Evolutionary conservation across 176 grass and related monocot genomes (phyloP), one percentile per base, ranked within the genome.

Genomic region (Aegilops bicornis): DNA sequence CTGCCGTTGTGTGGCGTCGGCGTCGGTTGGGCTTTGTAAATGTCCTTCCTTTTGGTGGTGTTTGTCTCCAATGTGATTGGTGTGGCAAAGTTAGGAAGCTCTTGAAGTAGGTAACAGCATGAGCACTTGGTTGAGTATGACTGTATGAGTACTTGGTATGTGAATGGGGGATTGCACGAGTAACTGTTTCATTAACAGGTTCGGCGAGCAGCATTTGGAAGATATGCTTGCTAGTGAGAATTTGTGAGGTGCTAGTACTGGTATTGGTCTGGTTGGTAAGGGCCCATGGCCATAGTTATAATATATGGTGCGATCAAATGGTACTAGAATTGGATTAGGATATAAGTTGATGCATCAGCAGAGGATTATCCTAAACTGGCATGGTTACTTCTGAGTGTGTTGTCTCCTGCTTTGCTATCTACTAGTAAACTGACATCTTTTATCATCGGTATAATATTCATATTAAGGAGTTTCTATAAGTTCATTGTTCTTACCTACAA

Each of bases 1-100:
- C 79, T 94, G 48, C 92, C 87, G 3, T 87, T 94, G 77, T 94
- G 73, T 39, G 92, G 89, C 78, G 58, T 86, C 11, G 92, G 92
- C 82, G 2, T 91, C 20, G 92, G 89, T 58, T 91, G 92, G 92
- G 74, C 70, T 84, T 52, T 94, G 89, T 94, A 85, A 91, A 87
- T 88, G 19, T 54, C 17, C 16, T 71, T 68, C 17, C 47, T 74
- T 30, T n/a, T 13, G 8, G 52, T 22, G 52, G 20, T 54, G 67
- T 22, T 9, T 73, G 19, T 35, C 45, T 70, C 45, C 31, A 54
- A 39, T 70, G 20, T 24, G 30, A 22, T 56, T 5, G 63, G 66
- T 71, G 43, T 58, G 30, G 47, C 50, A 22, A 16, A 20, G 30
- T n/a, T 20, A 14, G 62, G 32, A 64, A 62, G 7, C 23, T n/a